These are phyloP conservation scores for Trichopus zeylanicus DNA, from an alignment of 116 monocot species.

Conservation along the genomic window DNA sequence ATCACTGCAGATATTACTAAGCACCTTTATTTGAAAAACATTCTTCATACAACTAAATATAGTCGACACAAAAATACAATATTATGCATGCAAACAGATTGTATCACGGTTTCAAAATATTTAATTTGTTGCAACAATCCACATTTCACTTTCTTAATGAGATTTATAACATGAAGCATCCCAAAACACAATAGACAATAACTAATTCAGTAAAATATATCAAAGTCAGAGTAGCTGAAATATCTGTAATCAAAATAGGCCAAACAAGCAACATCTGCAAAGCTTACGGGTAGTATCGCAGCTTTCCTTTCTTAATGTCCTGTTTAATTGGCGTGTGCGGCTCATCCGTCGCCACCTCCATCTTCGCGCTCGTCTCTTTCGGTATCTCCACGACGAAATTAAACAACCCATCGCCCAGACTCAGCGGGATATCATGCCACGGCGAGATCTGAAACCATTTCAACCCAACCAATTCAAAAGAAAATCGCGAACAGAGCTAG, in stretches of 20 bases:
- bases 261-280: too few relatives aligned
- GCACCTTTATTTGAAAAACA: too few relatives aligned
- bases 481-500: neutral
- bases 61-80: too few relatives aligned
- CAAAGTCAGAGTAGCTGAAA: neutral
- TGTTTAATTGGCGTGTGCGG: conserved; percentile 87
- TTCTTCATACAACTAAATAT: too few relatives aligned
- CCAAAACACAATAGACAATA: neutral
- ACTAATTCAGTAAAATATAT: neutral
- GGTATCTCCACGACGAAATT: conserved; percentile 95
- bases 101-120: neutral
- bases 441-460: conserved; percentile 53
- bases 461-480: neutral
- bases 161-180: too few relatives aligned
- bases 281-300: conserved; percentile 91
- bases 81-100: too few relatives aligned
- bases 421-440: conserved; percentile 89
- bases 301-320: conserved; percentile 96
- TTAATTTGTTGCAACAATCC: neutral
- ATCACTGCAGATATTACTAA: too few relatives aligned
- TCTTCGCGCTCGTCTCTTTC: conserved; percentile 86
- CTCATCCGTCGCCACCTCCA: conserved; percentile 98
- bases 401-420: conserved; percentile 66
- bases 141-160: neutral
- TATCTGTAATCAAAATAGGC: neutral